A percentile compares a stretch with the other conserved stretches of the same genome.
phyloP scores from a whole-genome alignment of 2,329 filamentous ascomycete genomes.

The Domatiomyces globalis region DNA sequence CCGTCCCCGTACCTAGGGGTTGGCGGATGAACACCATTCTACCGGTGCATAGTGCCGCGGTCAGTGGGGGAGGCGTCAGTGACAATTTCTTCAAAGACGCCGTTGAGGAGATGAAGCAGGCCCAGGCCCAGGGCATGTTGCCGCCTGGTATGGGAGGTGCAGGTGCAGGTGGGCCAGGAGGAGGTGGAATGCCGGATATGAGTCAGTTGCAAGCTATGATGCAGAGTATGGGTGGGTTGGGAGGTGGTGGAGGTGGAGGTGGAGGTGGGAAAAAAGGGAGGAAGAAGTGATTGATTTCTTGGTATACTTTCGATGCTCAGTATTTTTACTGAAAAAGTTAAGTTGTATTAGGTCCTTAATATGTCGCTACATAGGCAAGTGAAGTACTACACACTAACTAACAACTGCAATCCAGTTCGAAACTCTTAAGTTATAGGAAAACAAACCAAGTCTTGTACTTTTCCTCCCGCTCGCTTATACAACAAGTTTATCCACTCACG shows the following conservation, averaged over 20 bases:
- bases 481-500: too few species aligned
- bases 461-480: too few species aligned
- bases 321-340: background rate
- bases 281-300: slow-evolving; percentile 12
- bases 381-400: too few species aligned
- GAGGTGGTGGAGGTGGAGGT: slow-evolving; percentile 8
- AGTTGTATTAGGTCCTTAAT: background rate
- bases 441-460: too few species aligned
- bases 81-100: slow-evolving; percentile 94
- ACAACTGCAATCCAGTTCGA: too few species aligned
- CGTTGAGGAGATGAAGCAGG: slow-evolving; percentile 75
- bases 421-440: too few species aligned
- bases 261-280: slow-evolving; percentile 12
- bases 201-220: slow-evolving; percentile 16
- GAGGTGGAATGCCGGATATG: slow-evolving; percentile 20
- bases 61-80: slow-evolving; percentile 83
- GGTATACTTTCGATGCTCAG: background rate
- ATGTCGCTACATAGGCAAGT: background rate
- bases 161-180: slow-evolving; percentile 17
- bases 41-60: slow-evolving; percentile 73
- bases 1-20: slow-evolving; percentile 65
- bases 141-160: slow-evolving; percentile 37
- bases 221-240: slow-evolving; percentile 15
- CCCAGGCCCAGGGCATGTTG: slow-evolving; percentile 25
- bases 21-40: slow-evolving; percentile 81